Conservation (phyloP, 2,329 filamentous ascomycete species). For the Pseudogymnoascus sp. region DNA sequence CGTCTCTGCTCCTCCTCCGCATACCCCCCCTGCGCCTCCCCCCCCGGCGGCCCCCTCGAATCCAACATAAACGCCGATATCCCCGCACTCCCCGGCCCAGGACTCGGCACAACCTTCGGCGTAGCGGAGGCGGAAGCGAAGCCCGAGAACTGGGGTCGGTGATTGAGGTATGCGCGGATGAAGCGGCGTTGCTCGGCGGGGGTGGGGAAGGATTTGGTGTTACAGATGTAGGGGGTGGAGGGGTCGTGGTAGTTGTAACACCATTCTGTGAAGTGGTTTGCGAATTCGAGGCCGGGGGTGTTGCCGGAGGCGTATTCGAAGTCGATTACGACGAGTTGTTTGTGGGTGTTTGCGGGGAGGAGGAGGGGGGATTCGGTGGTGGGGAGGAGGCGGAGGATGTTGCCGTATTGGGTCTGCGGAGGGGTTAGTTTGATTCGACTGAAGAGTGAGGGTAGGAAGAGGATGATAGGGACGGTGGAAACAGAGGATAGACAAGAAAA, state of each 20-base stretch:
- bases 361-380: slow-evolving; percentile 74
- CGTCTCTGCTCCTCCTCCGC: slow-evolving; percentile 51
- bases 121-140: slow-evolving; percentile 32
- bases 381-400: slow-evolving; percentile 70
- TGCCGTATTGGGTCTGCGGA: slow-evolving; percentile 87
- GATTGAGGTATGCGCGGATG: slow-evolving; percentile 76
- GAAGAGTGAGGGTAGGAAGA: slow-evolving; percentile 9
- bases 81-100: slow-evolving; percentile 13
- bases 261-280: slow-evolving; percentile 98
- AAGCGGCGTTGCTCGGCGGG: slow-evolving; percentile 77
- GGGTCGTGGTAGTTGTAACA: slow-evolving; percentile 92
- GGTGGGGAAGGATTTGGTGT: slow-evolving; percentile 63
- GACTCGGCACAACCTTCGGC: slow-evolving; percentile 17
- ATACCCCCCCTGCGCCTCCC: slow-evolving; percentile 22
- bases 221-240: slow-evolving; percentile 56
- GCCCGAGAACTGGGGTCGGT: slow-evolving; percentile 60
- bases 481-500: background rate
- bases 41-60: slow-evolving; percentile 47
- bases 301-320: slow-evolving; percentile 97
- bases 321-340: slow-evolving; percentile 93
- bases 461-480: slow-evolving; percentile 10
- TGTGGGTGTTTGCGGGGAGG: slow-evolving; percentile 85
- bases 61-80: slow-evolving; percentile 67
- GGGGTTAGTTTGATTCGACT: slow-evolving; percentile 8
- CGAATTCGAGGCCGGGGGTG: slow-evolving; percentile 78